These are phyloP conservation scores for Neoscytalidium dimidiatum DNA, from an alignment of 2,329 filamentous ascomycete genomes.

Conservation along the genomic window DNA sequence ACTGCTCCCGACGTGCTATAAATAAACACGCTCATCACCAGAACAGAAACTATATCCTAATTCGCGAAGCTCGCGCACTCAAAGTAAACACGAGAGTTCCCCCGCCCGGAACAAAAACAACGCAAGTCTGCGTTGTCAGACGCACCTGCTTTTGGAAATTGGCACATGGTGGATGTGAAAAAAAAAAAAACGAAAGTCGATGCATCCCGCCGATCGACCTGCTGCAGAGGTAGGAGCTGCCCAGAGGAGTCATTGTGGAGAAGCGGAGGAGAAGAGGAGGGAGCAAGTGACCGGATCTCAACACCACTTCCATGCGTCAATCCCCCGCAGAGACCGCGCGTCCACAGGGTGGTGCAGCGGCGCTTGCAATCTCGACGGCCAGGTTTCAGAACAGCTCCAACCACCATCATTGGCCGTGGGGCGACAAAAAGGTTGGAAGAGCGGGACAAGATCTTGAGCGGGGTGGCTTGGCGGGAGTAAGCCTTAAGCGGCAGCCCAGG, in stretches of 20 bases:
- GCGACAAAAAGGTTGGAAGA: background rate
- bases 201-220: too few species aligned
- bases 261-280: background rate
- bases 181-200: background rate
- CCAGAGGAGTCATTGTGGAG: background rate
- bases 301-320: background rate
- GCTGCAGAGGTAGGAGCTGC: background rate
- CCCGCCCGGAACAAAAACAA: background rate
- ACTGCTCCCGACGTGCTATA: background rate
- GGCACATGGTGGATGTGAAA: background rate
- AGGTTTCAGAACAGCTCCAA: background rate
- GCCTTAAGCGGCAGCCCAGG: background rate
- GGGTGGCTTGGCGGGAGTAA: slow-evolving; percentile 1
- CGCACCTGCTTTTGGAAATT: background rate
- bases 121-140: background rate
- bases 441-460: background rate
- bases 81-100: background rate
- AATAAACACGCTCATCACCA: background rate
- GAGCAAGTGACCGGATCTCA: background rate
- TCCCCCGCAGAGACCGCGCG: slow-evolving; percentile 4
- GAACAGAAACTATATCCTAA: background rate
- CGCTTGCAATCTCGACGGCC: background rate
- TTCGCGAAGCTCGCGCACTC: background rate
- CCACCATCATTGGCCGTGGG: background rate
- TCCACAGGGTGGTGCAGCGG: background rate